These are phyloP conservation scores for Vigna nakashimae DNA, from an alignment of 306 rosid species.

Conservation along the genomic window DNA sequence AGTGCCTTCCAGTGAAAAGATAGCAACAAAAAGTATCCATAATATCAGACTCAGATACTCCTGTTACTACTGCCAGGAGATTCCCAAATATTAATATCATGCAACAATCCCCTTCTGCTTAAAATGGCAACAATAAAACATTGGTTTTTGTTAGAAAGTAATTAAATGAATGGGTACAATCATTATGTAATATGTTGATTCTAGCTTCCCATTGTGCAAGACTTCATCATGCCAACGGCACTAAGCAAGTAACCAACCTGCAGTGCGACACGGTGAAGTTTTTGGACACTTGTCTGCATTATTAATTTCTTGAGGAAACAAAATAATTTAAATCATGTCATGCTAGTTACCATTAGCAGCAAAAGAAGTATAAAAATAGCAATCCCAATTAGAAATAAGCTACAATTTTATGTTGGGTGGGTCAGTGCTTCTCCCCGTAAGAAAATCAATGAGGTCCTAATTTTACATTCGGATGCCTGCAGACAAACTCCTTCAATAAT, in stretches of 20 bases:
- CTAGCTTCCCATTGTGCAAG: not conserved
- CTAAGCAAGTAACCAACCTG: slow-evolving; percentile 37
- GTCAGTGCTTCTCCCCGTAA: slow-evolving; percentile 53
- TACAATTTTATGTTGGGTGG: slow-evolving; percentile 47
- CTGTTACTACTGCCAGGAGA: slow-evolving; percentile 31
- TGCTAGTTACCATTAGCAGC: slow-evolving; percentile 46
- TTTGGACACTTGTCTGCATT: slow-evolving; percentile 36
- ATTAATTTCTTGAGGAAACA: slow-evolving; percentile 26
- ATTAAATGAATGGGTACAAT: slow-evolving; percentile 7
- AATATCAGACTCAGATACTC: not conserved
- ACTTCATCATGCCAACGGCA: slow-evolving; percentile 34
- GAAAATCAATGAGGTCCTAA: slow-evolving; percentile 40
- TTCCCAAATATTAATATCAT: slow-evolving; percentile 14
- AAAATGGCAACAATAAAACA: too few relatives aligned
- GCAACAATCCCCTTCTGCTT: not conserved
- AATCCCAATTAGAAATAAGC: slow-evolving; percentile 49
- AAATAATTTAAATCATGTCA: slow-evolving; percentile 38
- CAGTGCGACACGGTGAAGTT: slow-evolving; percentile 26
- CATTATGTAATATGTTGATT: slow-evolving; percentile 22
- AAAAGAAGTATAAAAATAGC: slow-evolving; percentile 31
- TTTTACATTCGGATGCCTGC: slow-evolving; percentile 56
- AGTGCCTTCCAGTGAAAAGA: rapidly evolving
- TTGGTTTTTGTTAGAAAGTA: not conserved
- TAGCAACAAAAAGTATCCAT: too few relatives aligned
- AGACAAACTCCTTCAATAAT: slow-evolving; percentile 52